A percentile compares a stretch with the other conserved stretches of the same genome.
Conservation (phyloP, 306 rosid genomes). For the Lupinus albus region DNA sequence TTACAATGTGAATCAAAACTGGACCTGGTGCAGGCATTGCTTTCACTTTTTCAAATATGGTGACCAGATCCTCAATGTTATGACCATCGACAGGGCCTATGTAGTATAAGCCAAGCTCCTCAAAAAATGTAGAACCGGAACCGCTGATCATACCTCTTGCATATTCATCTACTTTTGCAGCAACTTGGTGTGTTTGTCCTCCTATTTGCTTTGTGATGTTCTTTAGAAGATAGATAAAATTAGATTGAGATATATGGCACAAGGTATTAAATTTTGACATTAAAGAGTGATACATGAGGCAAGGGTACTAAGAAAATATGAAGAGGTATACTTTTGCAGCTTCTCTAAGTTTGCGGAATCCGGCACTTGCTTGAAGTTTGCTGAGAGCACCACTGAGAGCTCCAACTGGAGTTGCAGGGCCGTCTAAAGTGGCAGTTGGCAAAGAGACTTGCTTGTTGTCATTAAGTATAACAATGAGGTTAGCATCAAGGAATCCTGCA, state of each 20-base stretch:
- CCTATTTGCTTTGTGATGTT: slow-evolving; percentile 75
- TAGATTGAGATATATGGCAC: slow-evolving; percentile 39
- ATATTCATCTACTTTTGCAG: slow-evolving; percentile 84
- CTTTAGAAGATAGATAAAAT: slow-evolving; percentile 45
- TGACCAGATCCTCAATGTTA: slow-evolving; percentile 63
- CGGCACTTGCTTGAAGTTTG: slow-evolving; percentile 82
- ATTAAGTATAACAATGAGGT: slow-evolving; percentile 79
- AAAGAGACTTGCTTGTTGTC: slow-evolving; percentile 96
- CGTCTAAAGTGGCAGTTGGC: slow-evolving; percentile 93
- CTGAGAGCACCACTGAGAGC: slow-evolving; percentile 75
- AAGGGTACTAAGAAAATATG: not conserved
- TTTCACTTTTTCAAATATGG: slow-evolving; percentile 69
- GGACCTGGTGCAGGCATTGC: slow-evolving; percentile 87
- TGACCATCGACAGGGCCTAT: slow-evolving; percentile 96
- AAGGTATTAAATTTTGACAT: not conserved
- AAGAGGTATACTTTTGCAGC: slow-evolving; percentile 72
- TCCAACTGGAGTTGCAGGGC: slow-evolving; percentile 92
- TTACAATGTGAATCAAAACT: slow-evolving; percentile 79
- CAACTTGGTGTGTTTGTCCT: slow-evolving; percentile 73
- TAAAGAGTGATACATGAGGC: not conserved
- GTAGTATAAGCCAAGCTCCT: slow-evolving; percentile 89
- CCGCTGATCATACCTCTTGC: slow-evolving; percentile 85
- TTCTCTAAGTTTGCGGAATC: slow-evolving; percentile 77
- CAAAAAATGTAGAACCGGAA: slow-evolving; percentile 80
- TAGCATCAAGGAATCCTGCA: slow-evolving; percentile 81